phyloP scores from a whole-genome alignment of 139 green algal species.

The Mesotaenium endlicherianum region DNA sequence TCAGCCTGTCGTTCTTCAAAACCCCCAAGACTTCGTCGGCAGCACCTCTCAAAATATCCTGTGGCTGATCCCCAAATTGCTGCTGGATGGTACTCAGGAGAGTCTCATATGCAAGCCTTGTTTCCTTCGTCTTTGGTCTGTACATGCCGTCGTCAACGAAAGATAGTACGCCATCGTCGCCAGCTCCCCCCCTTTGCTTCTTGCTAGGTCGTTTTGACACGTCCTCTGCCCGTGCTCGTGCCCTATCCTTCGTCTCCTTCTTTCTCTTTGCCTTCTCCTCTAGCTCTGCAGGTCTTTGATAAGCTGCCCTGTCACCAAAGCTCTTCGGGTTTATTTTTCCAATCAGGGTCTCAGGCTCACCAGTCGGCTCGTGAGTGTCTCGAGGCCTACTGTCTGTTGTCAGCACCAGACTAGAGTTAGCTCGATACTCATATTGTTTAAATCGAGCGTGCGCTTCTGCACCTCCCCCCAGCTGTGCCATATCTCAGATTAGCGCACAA shows the following conservation, averaged over 20 bases:
- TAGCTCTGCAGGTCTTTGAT: conserved; percentile 64
- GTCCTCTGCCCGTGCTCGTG: background rate
- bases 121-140: conserved; percentile 79
- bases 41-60: conserved; percentile 87
- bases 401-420: conserved; percentile 96
- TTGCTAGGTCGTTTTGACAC: background rate
- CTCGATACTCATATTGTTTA: conserved; percentile 96
- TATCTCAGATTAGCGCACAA: too few relatives aligned
- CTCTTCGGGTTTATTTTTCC: conserved; percentile 57
- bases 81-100: conserved; percentile 78
- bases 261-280: conserved; percentile 59
- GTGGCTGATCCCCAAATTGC: conserved; percentile 91
- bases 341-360: conserved; percentile 58
- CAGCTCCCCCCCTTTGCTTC: background rate
- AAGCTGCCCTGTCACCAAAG: conserved; percentile 86
- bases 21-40: conserved; percentile 93
- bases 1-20: conserved; percentile 80
- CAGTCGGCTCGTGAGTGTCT: conserved; percentile 78
- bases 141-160: conserved; percentile 75
- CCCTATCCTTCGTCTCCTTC: conserved; percentile 39
- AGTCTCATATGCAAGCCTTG: conserved; percentile 87
- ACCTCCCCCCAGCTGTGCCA: conserved; percentile 33
- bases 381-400: conserved; percentile 82
- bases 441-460: conserved; percentile 78
- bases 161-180: conserved; percentile 69